Evolutionary conservation across 352 stramenopile species (phyloP), one percentile per base, ranked within the genome.

Genomic region (Phytophthora aleatoria): DNA sequence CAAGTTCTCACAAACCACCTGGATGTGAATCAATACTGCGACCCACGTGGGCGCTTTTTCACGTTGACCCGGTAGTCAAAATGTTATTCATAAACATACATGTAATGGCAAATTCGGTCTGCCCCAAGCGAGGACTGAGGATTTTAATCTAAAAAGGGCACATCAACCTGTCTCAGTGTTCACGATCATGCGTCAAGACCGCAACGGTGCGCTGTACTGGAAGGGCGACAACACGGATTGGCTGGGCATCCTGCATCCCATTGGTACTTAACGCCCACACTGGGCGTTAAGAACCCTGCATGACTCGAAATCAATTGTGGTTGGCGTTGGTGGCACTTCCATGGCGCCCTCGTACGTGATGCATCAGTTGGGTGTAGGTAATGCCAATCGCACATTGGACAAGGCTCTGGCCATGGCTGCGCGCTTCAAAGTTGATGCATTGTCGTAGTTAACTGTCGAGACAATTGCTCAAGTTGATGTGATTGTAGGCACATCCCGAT

Each of bases 221-320:
- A 82, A 75, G 62, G 97, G 97, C 1, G 95, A 99, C 73, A 99
- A 99, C 81, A 99, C 97, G 9, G 97, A 99, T 82, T 99, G 97
- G 97, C 84, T 97, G 38, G 97, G 97, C 43, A 99, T 99, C 55
- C 85, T 92, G 57, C 94, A 96, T 45, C 95, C 97, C 24, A 87
- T 99, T 53, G 84, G 3, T 63, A 92, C 16, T 20, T 20, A 20
- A 20, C 16, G 24, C 54, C 44, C n/a, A 48, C 16, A 0, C 28
- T 57, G 3, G 41, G 42, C 28, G 48, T 50, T 42, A 65, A 35
- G 12, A 71, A 63, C n/a, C 53, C 61, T 15, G 56, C 60, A 41
- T 24, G 61, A 75, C 3, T 53, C 89, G 33, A 83, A 64, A 1
- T 83, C 81, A 67, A 87, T 88, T 30, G 96, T 85, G 65, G 93